Evolutionary conservation across 2,329 filamentous ascomycete species (phyloP), one percentile per base, ranked within the genome.

Genomic region (Incumbomyces lentus): DNA sequence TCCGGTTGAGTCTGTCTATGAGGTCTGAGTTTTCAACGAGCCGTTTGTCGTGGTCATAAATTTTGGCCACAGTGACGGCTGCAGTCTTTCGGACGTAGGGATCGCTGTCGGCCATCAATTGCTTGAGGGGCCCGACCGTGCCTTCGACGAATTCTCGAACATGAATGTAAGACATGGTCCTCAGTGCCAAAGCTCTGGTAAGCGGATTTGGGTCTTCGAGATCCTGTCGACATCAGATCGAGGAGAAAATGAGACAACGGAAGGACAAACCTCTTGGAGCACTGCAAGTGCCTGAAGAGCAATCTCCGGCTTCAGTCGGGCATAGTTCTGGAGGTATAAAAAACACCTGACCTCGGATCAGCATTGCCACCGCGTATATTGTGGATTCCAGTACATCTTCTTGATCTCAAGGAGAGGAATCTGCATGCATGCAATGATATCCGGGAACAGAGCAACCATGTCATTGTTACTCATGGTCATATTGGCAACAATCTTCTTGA

Each of bases 401-500:
- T 98, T 98, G 69, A 98, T 95, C 68, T 98, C 92, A 64, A 98
- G 71, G 59, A 85, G 94, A 44, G 82, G 84, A 52, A 98, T 86
- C 58, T 86, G 81, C 92, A 98, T 98, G 73, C 90, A 96, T 52
- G 75, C 81, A 58, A 98, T 86, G 50, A 98, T 84, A 63, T 98
- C 92, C 14, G 90, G 88, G 59, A 98, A 98, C 44, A 98, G 73
- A 33, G 87, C 88, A 46, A 96, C 84, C 92, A 98, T 98, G 67
- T 98, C 92, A 62, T 96, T 98, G 70, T 98, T 98, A 78, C 90
- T 96, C 92, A 98, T 98, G 55, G 92, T 98, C 92, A 98, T 98
- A 65, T 98, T 98, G 64, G 92, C 92, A 59, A 98, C 92, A 58
- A 98, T 96, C 76, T 95, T 95, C 77, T 98, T 98, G 53, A 98